A percentile compares a stretch with the other conserved stretches of the same genome.
These are phyloP conservation scores for Albugo laibachii DNA, from an alignment of 352 stramenopile species.

Conservation along the genomic window DNA sequence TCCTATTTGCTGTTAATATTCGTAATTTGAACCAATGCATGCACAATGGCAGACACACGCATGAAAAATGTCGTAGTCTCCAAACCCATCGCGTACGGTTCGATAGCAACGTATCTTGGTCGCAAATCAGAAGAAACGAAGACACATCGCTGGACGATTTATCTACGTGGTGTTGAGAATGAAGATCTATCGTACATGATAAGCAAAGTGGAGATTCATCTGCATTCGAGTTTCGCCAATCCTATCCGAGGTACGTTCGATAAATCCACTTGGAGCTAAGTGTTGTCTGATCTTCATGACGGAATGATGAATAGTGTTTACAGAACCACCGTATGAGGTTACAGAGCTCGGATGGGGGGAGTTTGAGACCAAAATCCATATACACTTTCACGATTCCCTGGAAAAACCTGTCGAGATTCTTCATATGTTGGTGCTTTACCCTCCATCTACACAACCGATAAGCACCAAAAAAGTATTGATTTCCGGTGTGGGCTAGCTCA, in stretches of 20 bases:
- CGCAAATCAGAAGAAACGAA: slow-evolving; percentile 86
- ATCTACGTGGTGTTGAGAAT: slow-evolving; percentile 81
- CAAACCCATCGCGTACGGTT: slow-evolving; percentile 91
- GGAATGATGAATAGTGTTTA: slow-evolving; percentile 57
- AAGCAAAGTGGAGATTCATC: slow-evolving; percentile 92
- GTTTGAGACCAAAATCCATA: slow-evolving; percentile 92
- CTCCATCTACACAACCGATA: slow-evolving; percentile 65
- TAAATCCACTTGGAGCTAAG: not conserved
- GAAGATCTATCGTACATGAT: slow-evolving; percentile 91
- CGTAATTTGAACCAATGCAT: not conserved
- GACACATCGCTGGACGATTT: slow-evolving; percentile 91
- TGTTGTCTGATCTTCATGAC: not conserved
- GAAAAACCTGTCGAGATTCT: slow-evolving; percentile 84
- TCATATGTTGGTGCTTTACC: slow-evolving; percentile 74
- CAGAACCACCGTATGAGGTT: slow-evolving; percentile 89
- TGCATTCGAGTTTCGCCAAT: slow-evolving; percentile 92
- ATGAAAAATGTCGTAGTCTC: slow-evolving; percentile 71
- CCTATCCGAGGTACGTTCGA: slow-evolving; percentile 53
- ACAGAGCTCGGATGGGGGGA: slow-evolving; percentile 94
- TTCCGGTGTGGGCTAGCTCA: not conserved
- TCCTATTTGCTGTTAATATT: not conserved
- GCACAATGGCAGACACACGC: slow-evolving; percentile 37
- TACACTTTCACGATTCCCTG: slow-evolving; percentile 90
- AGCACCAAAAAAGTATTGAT: slow-evolving; percentile 69
- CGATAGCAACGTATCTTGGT: slow-evolving; percentile 83